Base-by-base conservation (phyloP, 163 green algal genomes). In the Scenedesmus sp. region DNA sequence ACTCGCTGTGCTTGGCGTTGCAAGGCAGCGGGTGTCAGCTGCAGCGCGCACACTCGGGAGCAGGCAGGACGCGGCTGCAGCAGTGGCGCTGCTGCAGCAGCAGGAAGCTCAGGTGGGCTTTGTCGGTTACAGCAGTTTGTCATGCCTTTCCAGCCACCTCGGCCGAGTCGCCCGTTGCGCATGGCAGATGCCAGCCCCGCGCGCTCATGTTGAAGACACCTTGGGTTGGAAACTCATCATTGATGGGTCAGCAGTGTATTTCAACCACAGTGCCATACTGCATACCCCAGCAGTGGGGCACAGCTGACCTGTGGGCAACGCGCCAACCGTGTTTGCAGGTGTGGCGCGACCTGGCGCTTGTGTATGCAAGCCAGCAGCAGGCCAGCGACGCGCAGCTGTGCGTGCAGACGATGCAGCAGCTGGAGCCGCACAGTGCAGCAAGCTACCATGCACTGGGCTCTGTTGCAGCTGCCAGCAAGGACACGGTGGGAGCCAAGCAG, bases 291-390 rank as follows among this genome's bases (percentile, higher is more conserved):
- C 20, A 40, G 3, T 18, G 30, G 30, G 30, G 65, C 65, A 40
- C 65, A 76, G 65, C 7, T 76, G 30, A 40, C 13, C 15, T 44
- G 33, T 5, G 22, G 70, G 10, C 70, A n/a, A 26, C 43, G 20
- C 42, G n/a, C 42, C 44, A 18, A 20, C 4, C 24, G 44, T 68
- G 26, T 85, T 30, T 80, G 86, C 86, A 93, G 90, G 73, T 93
- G 51, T 93, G 91, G 91, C 43, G 89, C n/a, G 91, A 93, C 46
- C 72, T 93, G 10, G 91, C 91, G n/a, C 81, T 90, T 13, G 83
- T 65, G 20, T 93, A 92, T 76, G 85, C 84, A n/a, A 87, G 78
- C 43, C 68, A 92, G 81, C 86, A 87, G 68, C 86, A 93, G 80
- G 1, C 73, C 65, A n/a, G 16, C 42, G 87, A 91, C 35, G 87